Percentiles rank a stretch among this genome's conserved stretches.
phyloP scores from a whole-genome alignment of 129 eudicot species.

The Smallanthus sonchifolius region DNA sequence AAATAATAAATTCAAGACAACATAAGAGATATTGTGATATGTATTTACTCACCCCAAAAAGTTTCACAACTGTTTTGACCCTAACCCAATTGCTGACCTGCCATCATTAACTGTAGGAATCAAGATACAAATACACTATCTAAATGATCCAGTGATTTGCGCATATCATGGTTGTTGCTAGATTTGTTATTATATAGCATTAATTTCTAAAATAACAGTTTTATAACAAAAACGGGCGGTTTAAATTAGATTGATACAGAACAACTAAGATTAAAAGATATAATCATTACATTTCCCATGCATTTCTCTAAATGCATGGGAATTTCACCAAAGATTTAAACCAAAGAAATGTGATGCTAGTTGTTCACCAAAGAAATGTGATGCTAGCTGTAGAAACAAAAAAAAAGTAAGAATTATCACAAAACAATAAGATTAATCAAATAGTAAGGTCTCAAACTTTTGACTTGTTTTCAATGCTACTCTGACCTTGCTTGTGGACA shows the following conservation, averaged over 20 bases:
- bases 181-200: background rate
- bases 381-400: slow-evolving; percentile 58
- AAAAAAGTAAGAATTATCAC: background rate
- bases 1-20: too few relatives aligned
- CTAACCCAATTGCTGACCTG: background rate
- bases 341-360: too few relatives aligned
- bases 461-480: too few relatives aligned
- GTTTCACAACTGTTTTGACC: background rate
- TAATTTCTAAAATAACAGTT: background rate
- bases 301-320: slow-evolving; percentile 93
- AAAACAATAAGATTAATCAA: background rate
- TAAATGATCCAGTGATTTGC: background rate
- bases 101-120: background rate
- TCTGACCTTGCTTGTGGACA: too few relatives aligned
- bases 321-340: too few relatives aligned
- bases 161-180: background rate
- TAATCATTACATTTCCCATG: slow-evolving; percentile 86
- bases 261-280: background rate
- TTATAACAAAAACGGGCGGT: background rate
- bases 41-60: too few relatives aligned
- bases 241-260: background rate
- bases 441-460: background rate
- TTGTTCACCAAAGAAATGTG: slow-evolving; percentile 56
- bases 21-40: too few relatives aligned
- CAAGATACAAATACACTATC: background rate